Evolutionary conservation across 169 alveolate species (phyloP), one percentile per base, ranked within the genome.

Genomic region (Cryptosporidium muris): DNA sequence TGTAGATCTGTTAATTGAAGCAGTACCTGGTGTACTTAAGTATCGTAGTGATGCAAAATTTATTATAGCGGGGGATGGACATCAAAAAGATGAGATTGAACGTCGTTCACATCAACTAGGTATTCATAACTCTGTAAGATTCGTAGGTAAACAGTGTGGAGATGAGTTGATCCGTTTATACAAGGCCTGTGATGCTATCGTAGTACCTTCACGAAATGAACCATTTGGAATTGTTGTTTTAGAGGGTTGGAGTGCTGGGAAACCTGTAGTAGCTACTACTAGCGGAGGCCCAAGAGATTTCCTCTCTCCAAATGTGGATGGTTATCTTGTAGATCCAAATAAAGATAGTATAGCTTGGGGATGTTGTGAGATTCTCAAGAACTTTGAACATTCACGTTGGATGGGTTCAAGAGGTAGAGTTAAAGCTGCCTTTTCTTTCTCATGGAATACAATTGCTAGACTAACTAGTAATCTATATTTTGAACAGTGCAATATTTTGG

Each of bases 231-330:
- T 91, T 38, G 94, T 91, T 37, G 94, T 91, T 56, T 80, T 91
- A 51, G 94, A 91, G 81, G 92, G 93, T 3, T 91, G 94, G 94
- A 82, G 91, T 12, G 91, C 93, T 49, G 82, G 91, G 34, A 91
- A 91, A 66, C 94, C 94, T 3, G 94, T 91, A 65, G 90, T 91
- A 6, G 94, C 94, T 47, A 91, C 94, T 40, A 91, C 92, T 40
- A 81, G 93, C 65, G 94, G 94, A 14, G 94, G 94, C 62, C 94
- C 94, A 1, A 80, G 94, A 53, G 94, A 91, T 62, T 91, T 91
- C 64, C 90, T 88, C 51, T 66, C 91, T 40, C 92, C 91, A 34
- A 81, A 85, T 80, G 67, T 65, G 51, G 90, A 89, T 53, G 92
- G 92, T 51, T 80, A 66, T 25, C 81, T 90, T 58, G 92, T 90